Evolutionary conservation across 495 filamentous ascomycete genomes (phyloP).

Genomic region (Aspergillus sclerotioniger): DNA sequence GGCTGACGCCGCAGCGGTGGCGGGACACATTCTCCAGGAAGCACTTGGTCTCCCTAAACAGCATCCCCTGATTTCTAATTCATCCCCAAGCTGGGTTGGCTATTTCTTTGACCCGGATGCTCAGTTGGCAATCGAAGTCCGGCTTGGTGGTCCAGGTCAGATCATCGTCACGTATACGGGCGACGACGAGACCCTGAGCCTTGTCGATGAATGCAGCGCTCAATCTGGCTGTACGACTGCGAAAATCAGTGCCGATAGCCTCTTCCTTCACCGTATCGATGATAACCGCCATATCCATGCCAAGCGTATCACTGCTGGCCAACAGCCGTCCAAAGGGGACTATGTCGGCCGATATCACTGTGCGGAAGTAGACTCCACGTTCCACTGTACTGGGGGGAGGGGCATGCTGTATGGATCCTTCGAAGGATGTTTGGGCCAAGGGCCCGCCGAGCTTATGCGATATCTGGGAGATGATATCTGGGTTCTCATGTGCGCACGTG

Average conservation of each 20-base stretch:
- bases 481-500: conserved; percentile 29
- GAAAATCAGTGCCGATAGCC: conserved; percentile 17
- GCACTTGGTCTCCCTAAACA: conserved; percentile 17
- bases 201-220: conserved; percentile 6
- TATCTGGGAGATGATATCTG: conserved; percentile 34
- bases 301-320: conserved; percentile 18
- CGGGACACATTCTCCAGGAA: conserved; percentile 18
- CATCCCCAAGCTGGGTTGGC: conserved; percentile 22
- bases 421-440: conserved; percentile 31
- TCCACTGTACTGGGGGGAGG: conserved; percentile 27
- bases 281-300: conserved; percentile 29
- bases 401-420: conserved; percentile 32
- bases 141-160: conserved; percentile 18
- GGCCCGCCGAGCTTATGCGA: conserved; percentile 22
- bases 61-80: background rate
- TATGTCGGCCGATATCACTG: conserved; percentile 28
- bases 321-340: conserved; percentile 10
- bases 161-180: conserved; percentile 21
- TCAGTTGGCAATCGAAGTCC: conserved; percentile 20
- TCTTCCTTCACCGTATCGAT: conserved; percentile 22
- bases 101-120: conserved; percentile 30
- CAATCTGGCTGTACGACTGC: conserved; percentile 14
- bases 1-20: conserved; percentile 14
- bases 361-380: conserved; percentile 29
- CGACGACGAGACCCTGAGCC: background rate